Evolutionary conservation across 805 yeast genomes (phyloP).

Genomic region (Candida namnaoensis): DNA sequence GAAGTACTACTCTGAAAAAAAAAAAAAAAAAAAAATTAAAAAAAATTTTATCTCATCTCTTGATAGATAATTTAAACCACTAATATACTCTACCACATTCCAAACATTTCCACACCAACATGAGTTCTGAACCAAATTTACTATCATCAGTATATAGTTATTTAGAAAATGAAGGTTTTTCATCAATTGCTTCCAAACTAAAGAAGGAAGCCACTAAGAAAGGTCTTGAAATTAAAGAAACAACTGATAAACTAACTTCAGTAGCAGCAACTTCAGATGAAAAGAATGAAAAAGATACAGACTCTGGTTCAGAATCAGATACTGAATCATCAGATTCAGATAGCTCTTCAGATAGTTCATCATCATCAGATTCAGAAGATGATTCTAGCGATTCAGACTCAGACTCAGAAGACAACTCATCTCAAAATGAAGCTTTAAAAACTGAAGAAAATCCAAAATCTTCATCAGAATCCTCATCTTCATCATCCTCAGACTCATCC

Average conservation of each 20-base stretch:
- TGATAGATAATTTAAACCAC: no score
- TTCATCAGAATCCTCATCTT: no score
- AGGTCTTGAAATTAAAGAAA: slow-evolving; percentile 4
- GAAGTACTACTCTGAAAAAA: no score
- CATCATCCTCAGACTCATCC: background rate
- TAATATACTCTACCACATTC: no score
- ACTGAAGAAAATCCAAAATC: no score
- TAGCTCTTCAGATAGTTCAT: slow-evolving; percentile 1
- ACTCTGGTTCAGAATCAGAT: slow-evolving; percentile 2
- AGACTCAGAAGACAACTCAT: slow-evolving; percentile 1
- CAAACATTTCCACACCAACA: background rate
- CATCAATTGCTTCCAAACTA: slow-evolving; percentile 8
- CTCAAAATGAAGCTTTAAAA: slow-evolving; percentile 1
- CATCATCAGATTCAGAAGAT: background rate
- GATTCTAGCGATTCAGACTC: background rate
- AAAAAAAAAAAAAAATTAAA: background rate
- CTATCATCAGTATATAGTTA: slow-evolving; percentile 14
- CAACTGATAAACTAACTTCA: slow-evolving; percentile 3
- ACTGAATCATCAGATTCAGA: slow-evolving; percentile 4
- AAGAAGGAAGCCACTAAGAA: slow-evolving; percentile 12
- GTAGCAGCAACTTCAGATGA: slow-evolving; percentile 6
- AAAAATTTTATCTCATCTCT: background rate
- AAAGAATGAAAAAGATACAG: slow-evolving; percentile 1
- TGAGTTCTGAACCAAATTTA: slow-evolving; percentile 13
- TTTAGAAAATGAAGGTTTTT: slow-evolving; percentile 12